Percentiles rank a stretch among this genome's conserved stretches.
Conservation (phyloP, 169 alveolate genomes). For the Plasmodium knowlesi region DNA sequence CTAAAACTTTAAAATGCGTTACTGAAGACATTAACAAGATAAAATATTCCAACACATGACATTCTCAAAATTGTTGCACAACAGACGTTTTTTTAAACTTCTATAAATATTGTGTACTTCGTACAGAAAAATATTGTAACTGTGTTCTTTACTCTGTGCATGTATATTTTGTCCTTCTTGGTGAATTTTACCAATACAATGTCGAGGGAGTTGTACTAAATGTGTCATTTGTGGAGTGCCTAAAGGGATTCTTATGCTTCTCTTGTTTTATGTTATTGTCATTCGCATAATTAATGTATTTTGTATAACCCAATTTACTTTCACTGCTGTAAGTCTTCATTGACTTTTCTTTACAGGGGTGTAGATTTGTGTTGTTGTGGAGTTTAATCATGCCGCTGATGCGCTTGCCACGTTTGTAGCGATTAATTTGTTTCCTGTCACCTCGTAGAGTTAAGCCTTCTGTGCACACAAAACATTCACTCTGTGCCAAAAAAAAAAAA, state of each 20-base stretch:
- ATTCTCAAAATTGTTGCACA: not conserved
- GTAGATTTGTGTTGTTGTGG: constrained; percentile 9
- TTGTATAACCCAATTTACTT: constrained; percentile 24
- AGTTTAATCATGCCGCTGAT: constrained; percentile 44
- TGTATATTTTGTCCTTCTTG: not conserved
- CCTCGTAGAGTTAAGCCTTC: not conserved
- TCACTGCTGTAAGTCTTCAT: constrained; percentile 67
- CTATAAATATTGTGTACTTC: not conserved
- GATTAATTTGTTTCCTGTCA: not conserved
- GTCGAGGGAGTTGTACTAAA: not conserved
- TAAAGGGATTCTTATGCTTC: constrained; percentile 24
- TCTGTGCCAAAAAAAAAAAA: not conserved
- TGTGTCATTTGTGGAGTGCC: constrained; percentile 36
- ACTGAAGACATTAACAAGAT: not conserved
- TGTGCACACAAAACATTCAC: not conserved
- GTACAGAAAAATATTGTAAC: not conserved
- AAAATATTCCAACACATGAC: not conserved
- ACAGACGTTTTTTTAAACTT: not conserved
- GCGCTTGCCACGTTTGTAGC: not conserved
- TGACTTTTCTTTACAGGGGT: constrained; percentile 44
- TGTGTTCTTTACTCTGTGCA: not conserved
- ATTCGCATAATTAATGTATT: constrained; percentile 50
- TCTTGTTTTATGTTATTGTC: constrained; percentile 24
- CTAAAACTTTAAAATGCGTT: not conserved
- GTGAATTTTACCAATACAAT: not conserved